Evolutionary conservation across 2,329 filamentous ascomycete genomes (phyloP).

Genomic region (Zasmidium citrigriseum): DNA sequence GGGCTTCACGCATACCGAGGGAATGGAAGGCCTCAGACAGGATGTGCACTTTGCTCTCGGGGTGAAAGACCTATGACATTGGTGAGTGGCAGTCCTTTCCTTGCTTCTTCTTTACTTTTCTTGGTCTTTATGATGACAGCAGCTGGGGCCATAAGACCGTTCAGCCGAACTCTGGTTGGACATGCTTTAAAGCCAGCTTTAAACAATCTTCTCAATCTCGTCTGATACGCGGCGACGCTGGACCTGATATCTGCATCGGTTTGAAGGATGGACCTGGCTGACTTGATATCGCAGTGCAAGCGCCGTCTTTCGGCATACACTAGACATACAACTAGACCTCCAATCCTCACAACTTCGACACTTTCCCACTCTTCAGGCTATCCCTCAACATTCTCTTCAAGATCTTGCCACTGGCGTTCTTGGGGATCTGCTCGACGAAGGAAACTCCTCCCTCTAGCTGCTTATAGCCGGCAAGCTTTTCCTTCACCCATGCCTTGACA

Average conservation of each 20-base stretch:
- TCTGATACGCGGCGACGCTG: constrained; percentile 10
- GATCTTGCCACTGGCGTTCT: constrained; percentile 34
- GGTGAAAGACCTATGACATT: constrained; percentile 11
- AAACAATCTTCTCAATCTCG: constrained; percentile 32
- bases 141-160: constrained; percentile 36
- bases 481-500: constrained; percentile 40
- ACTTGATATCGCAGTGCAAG: too few species aligned
- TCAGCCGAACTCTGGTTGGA: constrained; percentile 30
- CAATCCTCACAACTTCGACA: constrained; percentile 62
- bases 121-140: constrained; percentile 26
- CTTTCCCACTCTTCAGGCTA: constrained; percentile 52
- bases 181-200: constrained; percentile 35
- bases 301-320: too few species aligned
- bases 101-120: neutral
- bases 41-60: constrained; percentile 27
- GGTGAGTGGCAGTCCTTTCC: neutral
- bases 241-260: too few species aligned
- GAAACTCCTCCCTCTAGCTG: constrained; percentile 51
- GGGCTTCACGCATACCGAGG: constrained; percentile 23
- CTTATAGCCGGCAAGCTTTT: constrained; percentile 48
- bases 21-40: constrained; percentile 21
- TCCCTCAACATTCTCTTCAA: constrained; percentile 47
- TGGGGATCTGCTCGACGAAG: constrained; percentile 32
- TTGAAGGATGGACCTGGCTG: neutral
- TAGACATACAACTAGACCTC: neutral